Conservation (phyloP, 1,284 basidiomycete genomes). For the Ustilago xerochloae region DNA sequence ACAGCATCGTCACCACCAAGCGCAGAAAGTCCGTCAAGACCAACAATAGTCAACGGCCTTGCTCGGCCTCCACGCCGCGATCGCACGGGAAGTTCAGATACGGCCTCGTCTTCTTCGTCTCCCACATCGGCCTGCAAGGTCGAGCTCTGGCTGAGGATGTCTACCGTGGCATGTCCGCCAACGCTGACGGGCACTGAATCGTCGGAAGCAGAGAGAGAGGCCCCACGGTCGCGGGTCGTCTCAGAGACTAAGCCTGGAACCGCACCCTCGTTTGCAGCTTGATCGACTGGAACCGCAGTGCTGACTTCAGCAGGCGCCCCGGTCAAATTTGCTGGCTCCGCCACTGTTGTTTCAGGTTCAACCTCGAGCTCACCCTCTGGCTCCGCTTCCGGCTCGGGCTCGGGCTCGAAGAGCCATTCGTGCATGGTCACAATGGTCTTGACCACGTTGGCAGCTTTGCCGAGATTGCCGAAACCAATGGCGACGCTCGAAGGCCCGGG, state of each 20-base stretch:
- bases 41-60: slow-evolving; percentile 39
- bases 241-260: background rate
- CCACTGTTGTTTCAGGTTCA: background rate
- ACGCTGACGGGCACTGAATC: background rate
- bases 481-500: slow-evolving; percentile 55
- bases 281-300: background rate
- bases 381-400: slow-evolving; percentile 49
- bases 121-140: background rate
- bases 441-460: slow-evolving; percentile 66
- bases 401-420: slow-evolving; percentile 65
- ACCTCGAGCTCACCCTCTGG: slow-evolving; percentile 8
- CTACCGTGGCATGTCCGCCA: background rate
- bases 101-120: slow-evolving; percentile 14
- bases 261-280: background rate
- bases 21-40: slow-evolving; percentile 31
- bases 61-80: slow-evolving; percentile 32
- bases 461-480: slow-evolving; percentile 60
- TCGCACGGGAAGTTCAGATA: slow-evolving; percentile 28
- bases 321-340: background rate
- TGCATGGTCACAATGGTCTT: slow-evolving; percentile 65
- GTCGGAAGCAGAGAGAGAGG: slow-evolving; percentile 9
- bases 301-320: background rate
- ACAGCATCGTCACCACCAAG: slow-evolving; percentile 20
- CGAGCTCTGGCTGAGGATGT: background rate
- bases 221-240: background rate